Base-by-base conservation (phyloP, 139 green algal species). In the Chlorella sp. region DNA sequence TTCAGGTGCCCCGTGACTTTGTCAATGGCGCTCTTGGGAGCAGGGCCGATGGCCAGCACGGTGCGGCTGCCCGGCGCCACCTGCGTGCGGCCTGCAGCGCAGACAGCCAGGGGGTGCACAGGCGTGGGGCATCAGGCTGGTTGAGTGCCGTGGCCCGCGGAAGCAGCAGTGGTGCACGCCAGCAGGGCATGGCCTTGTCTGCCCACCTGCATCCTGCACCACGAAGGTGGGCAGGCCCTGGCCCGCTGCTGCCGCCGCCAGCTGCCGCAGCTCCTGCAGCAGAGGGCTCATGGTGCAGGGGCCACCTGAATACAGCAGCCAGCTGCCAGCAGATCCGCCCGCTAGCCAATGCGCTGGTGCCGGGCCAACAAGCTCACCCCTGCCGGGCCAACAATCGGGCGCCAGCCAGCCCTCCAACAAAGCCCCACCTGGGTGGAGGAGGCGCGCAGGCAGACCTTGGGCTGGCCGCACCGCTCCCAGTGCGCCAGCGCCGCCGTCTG, bases 41-140 rank as follows among this genome's bases (percentile, higher is more conserved):
- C 92, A 4, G 95, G 95, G 0, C 95, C 95, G 40, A 98, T 92
- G 22, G 95, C 94, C 58, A 97, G 88, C 64, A 98, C 94, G 46
- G 95, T 98, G 54, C 93, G 90, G 7, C 88, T 94, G 24, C 94
- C 94, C 1, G 94, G 88, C 0, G 95, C 91, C 48, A 98, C 94
- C 85, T 98, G 95, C 0, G 96, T 98, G 17, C 96, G 86, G 1
- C 96, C 96, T 4, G 95, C 95, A 94, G 17, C 3, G 3, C 36
- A 19, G 20, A 34, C 2, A 14, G 26, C 9, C 13, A 20, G 9
- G 51, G 24, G 51, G 13, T 26, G 51, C 51, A 60, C 51, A 24
- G 51, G 51, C 46, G 11, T 54, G 46, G 46, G 46, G 46, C 46
- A 11, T 54, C 46, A n/a, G n/a, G n/a, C n/a, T n/a, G n/a, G n/a